These are phyloP conservation scores for Umbilicaria muhlenbergii DNA, from an alignment of 495 filamentous ascomycete species.

Conservation along the genomic window DNA sequence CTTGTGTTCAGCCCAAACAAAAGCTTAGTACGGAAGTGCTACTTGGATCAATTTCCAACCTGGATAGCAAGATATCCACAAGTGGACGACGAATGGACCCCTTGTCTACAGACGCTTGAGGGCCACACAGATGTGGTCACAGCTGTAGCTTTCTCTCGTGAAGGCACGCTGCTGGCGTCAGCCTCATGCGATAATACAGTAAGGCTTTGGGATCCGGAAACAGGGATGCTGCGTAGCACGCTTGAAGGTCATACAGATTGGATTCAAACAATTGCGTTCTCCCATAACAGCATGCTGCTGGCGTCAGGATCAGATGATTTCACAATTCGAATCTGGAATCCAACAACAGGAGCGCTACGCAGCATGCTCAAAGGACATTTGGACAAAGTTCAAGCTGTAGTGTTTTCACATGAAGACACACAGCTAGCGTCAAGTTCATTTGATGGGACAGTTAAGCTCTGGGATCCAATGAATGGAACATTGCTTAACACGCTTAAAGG, in stretches of 20 bases:
- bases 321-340: constrained; percentile 15
- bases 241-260: background rate
- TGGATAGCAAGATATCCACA: constrained; percentile 15
- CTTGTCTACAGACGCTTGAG: constrained; percentile 4
- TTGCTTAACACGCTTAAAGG: no score
- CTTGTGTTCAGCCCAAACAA: constrained; percentile 15
- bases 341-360: constrained; percentile 6
- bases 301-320: constrained; percentile 10
- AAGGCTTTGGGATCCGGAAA: constrained; percentile 12
- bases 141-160: constrained; percentile 17
- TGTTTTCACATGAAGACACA: constrained; percentile 6
- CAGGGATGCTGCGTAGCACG: constrained; percentile 5
- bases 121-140: constrained; percentile 10
- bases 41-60: constrained; percentile 10
- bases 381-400: no score
- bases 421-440: constrained; percentile 7
- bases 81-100: constrained; percentile 9
- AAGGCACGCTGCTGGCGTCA: constrained; percentile 12
- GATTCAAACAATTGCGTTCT: background rate
- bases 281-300: background rate
- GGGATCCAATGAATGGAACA: constrained; percentile 20
- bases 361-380: constrained; percentile 10
- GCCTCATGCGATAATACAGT: constrained; percentile 1
- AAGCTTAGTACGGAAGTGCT: constrained; percentile 8
- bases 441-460: constrained; percentile 3